Conservation (phyloP, 2,329 filamentous ascomycete species). For the Seiridium unicorne region DNA sequence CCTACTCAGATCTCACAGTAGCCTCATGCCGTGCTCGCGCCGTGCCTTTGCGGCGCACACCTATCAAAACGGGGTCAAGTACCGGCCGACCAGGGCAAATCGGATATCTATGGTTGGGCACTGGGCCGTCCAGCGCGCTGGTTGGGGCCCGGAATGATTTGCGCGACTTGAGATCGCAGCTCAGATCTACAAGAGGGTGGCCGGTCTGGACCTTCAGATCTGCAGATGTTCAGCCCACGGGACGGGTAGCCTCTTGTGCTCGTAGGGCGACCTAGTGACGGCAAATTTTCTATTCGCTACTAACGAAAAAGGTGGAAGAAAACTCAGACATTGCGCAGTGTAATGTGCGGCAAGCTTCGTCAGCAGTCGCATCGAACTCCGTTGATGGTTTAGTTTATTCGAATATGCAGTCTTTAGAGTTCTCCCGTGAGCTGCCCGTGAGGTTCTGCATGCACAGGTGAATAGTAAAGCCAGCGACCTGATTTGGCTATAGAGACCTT, state of each 20-base stretch:
- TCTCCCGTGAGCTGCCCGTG: no score
- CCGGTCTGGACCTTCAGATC: background rate
- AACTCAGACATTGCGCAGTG: background rate
- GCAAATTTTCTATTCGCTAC: background rate
- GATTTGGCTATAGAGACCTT: no score
- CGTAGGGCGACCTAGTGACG: background rate
- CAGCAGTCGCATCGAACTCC: background rate
- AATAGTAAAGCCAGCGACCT: no score
- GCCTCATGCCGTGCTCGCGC: no score
- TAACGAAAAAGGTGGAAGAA: background rate
- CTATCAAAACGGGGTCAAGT: no score
- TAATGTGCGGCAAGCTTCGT: background rate
- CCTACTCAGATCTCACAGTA: no score
- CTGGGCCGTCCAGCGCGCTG: no score
- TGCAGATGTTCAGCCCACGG: background rate
- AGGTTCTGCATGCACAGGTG: no score
- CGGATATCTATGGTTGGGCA: no score
- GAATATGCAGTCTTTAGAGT: no score
- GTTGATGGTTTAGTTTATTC: background rate
- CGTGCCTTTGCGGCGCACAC: no score
- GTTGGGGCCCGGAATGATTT: background rate
- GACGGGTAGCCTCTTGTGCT: background rate
- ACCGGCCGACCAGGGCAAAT: no score
- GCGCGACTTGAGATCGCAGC: background rate
- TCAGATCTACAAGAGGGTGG: background rate